These are phyloP conservation scores for Trichoderma gamsii DNA, from an alignment of 495 filamentous ascomycete genomes.

Conservation along the genomic window DNA sequence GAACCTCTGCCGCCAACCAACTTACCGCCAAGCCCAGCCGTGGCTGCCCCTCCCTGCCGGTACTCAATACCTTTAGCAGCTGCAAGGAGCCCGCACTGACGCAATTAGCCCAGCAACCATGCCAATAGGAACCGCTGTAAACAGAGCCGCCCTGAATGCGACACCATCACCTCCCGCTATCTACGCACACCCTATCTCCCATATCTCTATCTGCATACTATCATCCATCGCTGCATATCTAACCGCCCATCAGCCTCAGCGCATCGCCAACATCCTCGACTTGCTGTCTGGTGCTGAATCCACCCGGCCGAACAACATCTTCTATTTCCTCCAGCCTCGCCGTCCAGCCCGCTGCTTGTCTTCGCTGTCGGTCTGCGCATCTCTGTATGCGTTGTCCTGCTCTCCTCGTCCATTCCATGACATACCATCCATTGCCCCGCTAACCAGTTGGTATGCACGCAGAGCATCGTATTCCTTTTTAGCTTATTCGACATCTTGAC, in stretches of 20 bases:
- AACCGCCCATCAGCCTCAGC: neutral
- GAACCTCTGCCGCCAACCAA: neutral
- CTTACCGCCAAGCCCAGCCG: neutral
- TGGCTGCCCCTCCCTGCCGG: neutral
- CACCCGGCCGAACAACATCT: neutral
- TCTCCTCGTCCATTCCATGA: neutral
- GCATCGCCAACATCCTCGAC: constrained; percentile 3
- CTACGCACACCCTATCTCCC: neutral
- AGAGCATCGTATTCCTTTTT: neutral
- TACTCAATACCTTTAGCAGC: neutral
- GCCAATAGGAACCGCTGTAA: constrained; percentile 7
- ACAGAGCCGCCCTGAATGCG: constrained; percentile 7
- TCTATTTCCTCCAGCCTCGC: neutral
- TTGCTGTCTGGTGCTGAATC: neutral
- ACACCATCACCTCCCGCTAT: constrained; percentile 6
- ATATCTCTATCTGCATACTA: neutral
- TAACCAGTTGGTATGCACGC: constrained; percentile 19
- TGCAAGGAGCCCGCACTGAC: neutral
- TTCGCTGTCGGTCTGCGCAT: neutral
- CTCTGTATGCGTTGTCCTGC: neutral
- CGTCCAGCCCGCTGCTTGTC: neutral
- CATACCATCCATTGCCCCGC: constrained; percentile 15
- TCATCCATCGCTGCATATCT: neutral
- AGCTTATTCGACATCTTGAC: neutral
- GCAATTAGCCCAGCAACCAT: constrained; percentile 10